Evolutionary conservation across 1,284 basidiomycete species (phyloP).

Genomic region (Cutaneotrichosporon mucoides): DNA sequence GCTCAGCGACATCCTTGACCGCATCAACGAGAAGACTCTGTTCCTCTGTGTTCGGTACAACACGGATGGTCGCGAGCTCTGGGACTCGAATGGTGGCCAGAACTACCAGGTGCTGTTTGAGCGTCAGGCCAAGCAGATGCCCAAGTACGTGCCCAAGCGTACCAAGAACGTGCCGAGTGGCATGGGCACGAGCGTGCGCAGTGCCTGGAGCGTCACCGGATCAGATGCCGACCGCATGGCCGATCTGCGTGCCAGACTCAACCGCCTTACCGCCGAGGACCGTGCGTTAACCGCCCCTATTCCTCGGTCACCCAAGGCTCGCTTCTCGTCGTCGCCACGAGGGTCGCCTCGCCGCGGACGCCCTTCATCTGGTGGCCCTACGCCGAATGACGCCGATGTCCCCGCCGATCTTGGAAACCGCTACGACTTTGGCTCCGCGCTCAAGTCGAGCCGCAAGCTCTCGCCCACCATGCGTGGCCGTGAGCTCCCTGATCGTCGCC

Average conservation of each 20-base stretch:
- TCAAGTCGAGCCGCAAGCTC: conserved; percentile 46
- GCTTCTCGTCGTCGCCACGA: conserved; percentile 13
- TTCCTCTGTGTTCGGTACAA: conserved; percentile 75
- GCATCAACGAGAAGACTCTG: conserved; percentile 81
- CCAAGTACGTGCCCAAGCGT: conserved; percentile 20
- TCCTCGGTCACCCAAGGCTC: conserved; percentile 11
- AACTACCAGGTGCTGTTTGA: conserved; percentile 66
- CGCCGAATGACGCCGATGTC: conserved; percentile 14
- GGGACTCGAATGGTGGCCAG: conserved; percentile 83
- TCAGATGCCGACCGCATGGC: conserved; percentile 45
- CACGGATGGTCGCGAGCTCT: conserved; percentile 65
- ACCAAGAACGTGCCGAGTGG: conserved; percentile 27
- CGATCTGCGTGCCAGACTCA: conserved; percentile 52
- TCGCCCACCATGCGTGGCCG: conserved; percentile 18
- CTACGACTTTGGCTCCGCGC: conserved; percentile 55
- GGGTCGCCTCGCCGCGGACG: conserved; percentile 12
- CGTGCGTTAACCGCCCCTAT: conserved; percentile 9
- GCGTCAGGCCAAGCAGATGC: conserved; percentile 22
- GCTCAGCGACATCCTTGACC: conserved; percentile 53
- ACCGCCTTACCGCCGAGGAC: conserved; percentile 51
- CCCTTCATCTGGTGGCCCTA: conserved; percentile 6
- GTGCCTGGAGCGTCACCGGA: conserved; percentile 47
- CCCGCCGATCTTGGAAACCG: conserved; percentile 28
- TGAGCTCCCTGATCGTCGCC: conserved; percentile 19
- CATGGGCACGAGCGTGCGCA: conserved; percentile 38